phyloP scores from a whole-genome alignment of 179 eudicot species.

The Gypsophila paniculata region DNA sequence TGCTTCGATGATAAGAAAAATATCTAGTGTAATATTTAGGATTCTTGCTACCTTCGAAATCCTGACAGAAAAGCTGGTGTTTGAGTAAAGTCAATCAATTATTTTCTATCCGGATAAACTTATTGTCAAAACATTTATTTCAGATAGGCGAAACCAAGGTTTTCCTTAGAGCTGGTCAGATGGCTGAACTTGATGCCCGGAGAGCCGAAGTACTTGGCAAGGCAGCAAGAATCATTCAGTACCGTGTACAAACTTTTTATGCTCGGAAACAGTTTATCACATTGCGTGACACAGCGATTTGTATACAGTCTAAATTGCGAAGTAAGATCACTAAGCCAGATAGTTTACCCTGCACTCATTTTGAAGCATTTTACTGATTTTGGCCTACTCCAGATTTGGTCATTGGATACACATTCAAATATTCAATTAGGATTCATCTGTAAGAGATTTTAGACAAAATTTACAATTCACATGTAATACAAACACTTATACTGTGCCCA shows the following conservation, averaged over 20 bases:
- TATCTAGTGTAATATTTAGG: conserved; percentile 5
- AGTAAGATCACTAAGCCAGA: conserved; percentile 37
- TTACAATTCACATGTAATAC: neutral
- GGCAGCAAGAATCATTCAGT: conserved; percentile 83
- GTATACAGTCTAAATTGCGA: conserved; percentile 63
- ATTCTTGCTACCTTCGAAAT: neutral
- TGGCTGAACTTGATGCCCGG: conserved; percentile 95
- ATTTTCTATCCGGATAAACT: conserved; percentile 7
- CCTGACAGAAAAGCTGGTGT: neutral
- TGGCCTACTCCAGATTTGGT: conserved; percentile 6
- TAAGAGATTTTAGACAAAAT: neutral
- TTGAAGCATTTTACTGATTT: neutral
- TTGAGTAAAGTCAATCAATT: neutral
- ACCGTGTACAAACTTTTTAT: conserved; percentile 63
- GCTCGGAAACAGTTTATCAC: conserved; percentile 65
- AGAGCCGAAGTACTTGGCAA: conserved; percentile 71
- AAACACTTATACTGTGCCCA: neutral
- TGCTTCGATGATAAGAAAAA: conserved; percentile 13
- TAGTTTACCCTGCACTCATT: conserved; percentile 11
- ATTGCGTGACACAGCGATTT: conserved; percentile 52
- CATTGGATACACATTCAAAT: neutral
- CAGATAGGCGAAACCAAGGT: conserved; percentile 94
- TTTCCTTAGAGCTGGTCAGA: conserved; percentile 95
- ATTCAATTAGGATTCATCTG: conserved; percentile 2
- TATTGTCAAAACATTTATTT: conserved; percentile 22